Evolutionary conservation across 1,284 basidiomycete species (phyloP).

Genomic region (Fomitiporia mediterranea): DNA sequence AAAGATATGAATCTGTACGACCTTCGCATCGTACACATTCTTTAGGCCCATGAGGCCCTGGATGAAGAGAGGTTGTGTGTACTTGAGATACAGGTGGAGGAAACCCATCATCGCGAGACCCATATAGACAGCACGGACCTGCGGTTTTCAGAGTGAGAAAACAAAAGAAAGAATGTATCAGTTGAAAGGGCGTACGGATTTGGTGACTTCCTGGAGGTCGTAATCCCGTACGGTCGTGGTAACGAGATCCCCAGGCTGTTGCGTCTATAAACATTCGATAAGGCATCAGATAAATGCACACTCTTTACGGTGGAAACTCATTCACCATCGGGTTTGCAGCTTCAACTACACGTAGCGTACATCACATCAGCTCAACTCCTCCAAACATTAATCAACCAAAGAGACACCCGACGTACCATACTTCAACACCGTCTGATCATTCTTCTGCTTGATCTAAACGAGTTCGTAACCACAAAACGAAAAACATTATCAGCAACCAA

Average conservation of each 20-base stretch:
- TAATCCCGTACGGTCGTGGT: slow-evolving; percentile 95
- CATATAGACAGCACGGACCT: slow-evolving; percentile 73
- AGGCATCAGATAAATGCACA: neutral
- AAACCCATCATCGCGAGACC: slow-evolving; percentile 85
- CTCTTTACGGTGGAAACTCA: neutral
- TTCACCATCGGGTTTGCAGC: slow-evolving; percentile 55
- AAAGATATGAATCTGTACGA: slow-evolving; percentile 73
- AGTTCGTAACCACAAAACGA: neutral
- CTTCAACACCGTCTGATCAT: slow-evolving; percentile 94
- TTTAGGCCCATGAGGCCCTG: slow-evolving; percentile 90
- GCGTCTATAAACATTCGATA: slow-evolving; percentile 14
- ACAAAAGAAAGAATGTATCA: neutral
- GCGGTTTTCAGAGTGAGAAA: neutral
- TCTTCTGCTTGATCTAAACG: slow-evolving; percentile 92
- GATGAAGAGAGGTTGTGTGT: slow-evolving; percentile 90
- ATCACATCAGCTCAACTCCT: slow-evolving; percentile 7
- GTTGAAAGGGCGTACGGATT: slow-evolving; percentile 56
- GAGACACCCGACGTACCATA: slow-evolving; percentile 55
- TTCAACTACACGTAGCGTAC: slow-evolving; percentile 45
- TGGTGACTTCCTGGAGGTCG: slow-evolving; percentile 83
- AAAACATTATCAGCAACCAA: neutral
- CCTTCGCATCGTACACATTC: slow-evolving; percentile 80
- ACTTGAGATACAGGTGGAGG: slow-evolving; percentile 85
- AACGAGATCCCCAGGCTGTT: slow-evolving; percentile 72
- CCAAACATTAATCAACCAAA: neutral